Evolutionary conservation across 2,329 filamentous ascomycete species (phyloP).

Genomic region (Penicillium psychrosexuale): DNA sequence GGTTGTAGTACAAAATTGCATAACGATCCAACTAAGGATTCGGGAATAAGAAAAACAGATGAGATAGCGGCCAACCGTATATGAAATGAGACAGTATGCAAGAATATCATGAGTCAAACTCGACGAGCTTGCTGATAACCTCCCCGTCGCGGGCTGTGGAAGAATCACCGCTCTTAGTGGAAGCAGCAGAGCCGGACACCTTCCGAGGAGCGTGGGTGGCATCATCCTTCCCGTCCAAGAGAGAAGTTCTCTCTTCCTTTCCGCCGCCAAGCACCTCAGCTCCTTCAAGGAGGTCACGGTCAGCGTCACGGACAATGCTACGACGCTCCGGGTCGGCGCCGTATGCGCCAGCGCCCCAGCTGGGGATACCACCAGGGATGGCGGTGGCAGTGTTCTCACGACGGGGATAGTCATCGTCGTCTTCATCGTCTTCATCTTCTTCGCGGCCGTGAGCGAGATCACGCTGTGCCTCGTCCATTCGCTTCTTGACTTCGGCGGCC

Average conservation of each 20-base stretch:
- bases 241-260: constrained; percentile 29
- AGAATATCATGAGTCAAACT: constrained; percentile 34
- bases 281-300: constrained; percentile 69
- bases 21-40: neutral
- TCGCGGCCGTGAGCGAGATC: constrained; percentile 70
- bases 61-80: neutral
- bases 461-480: constrained; percentile 93
- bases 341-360: constrained; percentile 44
- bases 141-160: constrained; percentile 22
- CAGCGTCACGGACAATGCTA: constrained; percentile 60
- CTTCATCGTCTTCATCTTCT: constrained; percentile 67
- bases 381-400: constrained; percentile 21
- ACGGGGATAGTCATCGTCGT: constrained; percentile 59
- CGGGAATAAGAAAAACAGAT: neutral
- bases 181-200: neutral
- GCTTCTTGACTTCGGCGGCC: constrained; percentile 81
- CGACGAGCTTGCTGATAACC: constrained; percentile 39
- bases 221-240: constrained; percentile 28
- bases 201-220: constrained; percentile 6
- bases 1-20: constrained; percentile 7
- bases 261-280: constrained; percentile 62
- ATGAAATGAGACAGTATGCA: constrained; percentile 2
- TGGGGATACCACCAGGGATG: constrained; percentile 36
- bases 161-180: constrained; percentile 2
- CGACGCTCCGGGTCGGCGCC: constrained; percentile 60